Percentiles rank a stretch among this genome's conserved stretches.
Evolutionary conservation across 805 yeast genomes (phyloP).

Genomic region (Suhomyces vadensis): DNA sequence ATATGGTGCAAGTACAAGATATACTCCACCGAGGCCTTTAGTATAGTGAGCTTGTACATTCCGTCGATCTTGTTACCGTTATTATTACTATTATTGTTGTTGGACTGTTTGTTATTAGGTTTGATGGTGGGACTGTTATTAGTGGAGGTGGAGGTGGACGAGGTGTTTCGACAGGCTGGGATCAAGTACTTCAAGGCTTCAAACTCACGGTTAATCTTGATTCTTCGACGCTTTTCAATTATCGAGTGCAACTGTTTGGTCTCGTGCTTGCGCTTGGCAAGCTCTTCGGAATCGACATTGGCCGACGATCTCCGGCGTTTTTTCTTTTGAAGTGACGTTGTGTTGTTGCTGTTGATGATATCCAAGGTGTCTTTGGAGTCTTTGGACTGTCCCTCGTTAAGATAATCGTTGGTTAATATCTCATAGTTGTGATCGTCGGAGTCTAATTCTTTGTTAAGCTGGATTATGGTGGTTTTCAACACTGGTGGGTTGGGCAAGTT

Average conservation of each 20-base stretch:
- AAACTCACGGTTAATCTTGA: conserved; percentile 79
- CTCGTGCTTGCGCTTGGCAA: conserved; percentile 42
- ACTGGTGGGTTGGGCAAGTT: conserved; percentile 41
- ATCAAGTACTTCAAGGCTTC: conserved; percentile 75
- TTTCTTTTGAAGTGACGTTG: conserved; percentile 18
- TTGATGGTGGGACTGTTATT: conserved; percentile 22
- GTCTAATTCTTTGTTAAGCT: conserved; percentile 44
- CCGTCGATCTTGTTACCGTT: conserved; percentile 51
- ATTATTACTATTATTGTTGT: conserved; percentile 12
- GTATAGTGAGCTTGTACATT: conserved; percentile 77
- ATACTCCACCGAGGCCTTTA: conserved; percentile 83
- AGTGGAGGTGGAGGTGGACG: conserved; percentile 22
- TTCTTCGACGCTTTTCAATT: conserved; percentile 76
- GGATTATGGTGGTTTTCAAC: conserved; percentile 46
- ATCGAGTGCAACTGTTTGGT: conserved; percentile 62
- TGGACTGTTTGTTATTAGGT: conserved; percentile 9
- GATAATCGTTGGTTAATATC: conserved; percentile 42
- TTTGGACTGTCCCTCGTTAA: conserved; percentile 5
- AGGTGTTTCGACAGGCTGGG: conserved; percentile 70
- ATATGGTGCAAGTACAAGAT: conserved; percentile 67
- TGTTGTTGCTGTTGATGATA: background rate
- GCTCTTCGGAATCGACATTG: conserved; percentile 40
- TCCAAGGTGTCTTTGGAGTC: conserved; percentile 10
- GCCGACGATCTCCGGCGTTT: conserved; percentile 42
- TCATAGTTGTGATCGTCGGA: conserved; percentile 44